Percentiles rank a stretch among this genome's conserved stretches.
phyloP scores from a whole-genome alignment of 768 basidiomycete genomes.

The Russula vinacea region DNA sequence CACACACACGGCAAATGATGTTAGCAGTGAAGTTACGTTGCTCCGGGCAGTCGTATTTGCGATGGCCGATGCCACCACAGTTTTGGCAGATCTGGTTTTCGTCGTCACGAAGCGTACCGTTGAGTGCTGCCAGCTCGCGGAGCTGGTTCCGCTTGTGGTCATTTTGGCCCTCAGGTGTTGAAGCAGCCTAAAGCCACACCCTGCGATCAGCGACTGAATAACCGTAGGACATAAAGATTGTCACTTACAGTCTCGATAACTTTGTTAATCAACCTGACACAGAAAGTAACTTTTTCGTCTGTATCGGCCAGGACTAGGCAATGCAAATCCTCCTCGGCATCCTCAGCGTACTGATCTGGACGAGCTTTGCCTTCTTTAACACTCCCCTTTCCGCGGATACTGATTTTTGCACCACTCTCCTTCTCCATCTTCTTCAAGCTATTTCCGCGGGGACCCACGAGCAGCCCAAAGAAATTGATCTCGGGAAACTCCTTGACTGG shows the following conservation, averaged over 20 bases:
- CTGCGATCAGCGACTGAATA: conserved; percentile 12
- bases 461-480: conserved; percentile 98
- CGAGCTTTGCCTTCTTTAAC: conserved; percentile 98
- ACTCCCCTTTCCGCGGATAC: conserved; percentile 96
- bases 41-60: conserved; percentile 99
- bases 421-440: conserved; percentile 99
- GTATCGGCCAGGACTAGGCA: conserved; percentile 93
- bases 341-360: conserved; percentile 90
- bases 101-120: conserved; percentile 98
- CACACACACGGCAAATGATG: conserved; percentile 98
- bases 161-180: conserved; percentile 98
- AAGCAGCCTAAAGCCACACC: conserved; percentile 72
- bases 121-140: conserved; percentile 93
- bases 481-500: conserved; percentile 99
- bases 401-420: conserved; percentile 97
- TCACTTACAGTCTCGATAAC: conserved; percentile 95
- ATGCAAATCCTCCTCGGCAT: conserved; percentile 98
- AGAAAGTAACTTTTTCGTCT: conserved; percentile 85
- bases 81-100: conserved; percentile 99
- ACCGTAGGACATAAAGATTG: neutral
- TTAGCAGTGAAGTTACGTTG: conserved; percentile 98
- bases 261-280: conserved; percentile 93
- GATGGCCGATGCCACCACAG: conserved; percentile 88
- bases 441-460: conserved; percentile 98
- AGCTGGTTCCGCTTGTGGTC: conserved; percentile 99